These are phyloP conservation scores for Spongospora subterranea DNA, from an alignment of 208 protist species.

Conservation along the genomic window DNA sequence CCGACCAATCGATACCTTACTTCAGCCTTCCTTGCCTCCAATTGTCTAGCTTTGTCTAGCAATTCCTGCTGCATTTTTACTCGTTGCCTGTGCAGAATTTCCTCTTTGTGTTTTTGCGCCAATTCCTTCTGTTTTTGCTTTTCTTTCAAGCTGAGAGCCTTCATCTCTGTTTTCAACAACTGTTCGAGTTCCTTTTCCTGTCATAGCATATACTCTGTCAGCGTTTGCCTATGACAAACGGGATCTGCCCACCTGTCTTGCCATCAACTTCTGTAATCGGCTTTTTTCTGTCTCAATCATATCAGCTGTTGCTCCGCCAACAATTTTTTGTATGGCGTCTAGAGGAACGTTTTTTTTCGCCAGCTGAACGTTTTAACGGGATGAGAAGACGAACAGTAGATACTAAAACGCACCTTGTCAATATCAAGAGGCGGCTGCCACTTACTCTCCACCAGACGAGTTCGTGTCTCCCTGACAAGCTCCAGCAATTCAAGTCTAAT, in stretches of 20 bases:
- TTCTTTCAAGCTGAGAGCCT: slow-evolving; percentile 2
- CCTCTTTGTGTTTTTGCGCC: slow-evolving; percentile 45
- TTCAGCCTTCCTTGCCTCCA: neutral
- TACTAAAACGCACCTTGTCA: neutral
- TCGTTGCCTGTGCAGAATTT: slow-evolving; percentile 15
- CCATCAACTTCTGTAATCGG: slow-evolving; percentile 38
- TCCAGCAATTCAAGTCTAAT: neutral
- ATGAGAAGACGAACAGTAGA: neutral
- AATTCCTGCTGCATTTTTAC: slow-evolving; percentile 28
- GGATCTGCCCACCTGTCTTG: neutral
- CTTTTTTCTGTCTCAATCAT: slow-evolving; percentile 45
- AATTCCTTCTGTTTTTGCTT: slow-evolving; percentile 55
- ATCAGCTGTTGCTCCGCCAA: slow-evolving; percentile 43
- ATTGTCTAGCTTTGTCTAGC: neutral
- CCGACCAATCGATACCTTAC: too few relatives aligned
- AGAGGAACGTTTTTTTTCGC: slow-evolving; percentile 28
- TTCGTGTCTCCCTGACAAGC: neutral
- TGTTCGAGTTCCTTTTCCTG: slow-evolving; percentile 49
- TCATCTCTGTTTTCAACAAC: slow-evolving; percentile 35
- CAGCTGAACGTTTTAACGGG: neutral
- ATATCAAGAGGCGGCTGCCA: slow-evolving; percentile 41
- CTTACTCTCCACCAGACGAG: neutral
- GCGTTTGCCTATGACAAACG: neutral
- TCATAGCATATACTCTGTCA: neutral
- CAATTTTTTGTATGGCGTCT: slow-evolving; percentile 51